phyloP scores from a whole-genome alignment of 2,329 filamentous ascomycete genomes.

The Simplicillium aogashimaense region DNA sequence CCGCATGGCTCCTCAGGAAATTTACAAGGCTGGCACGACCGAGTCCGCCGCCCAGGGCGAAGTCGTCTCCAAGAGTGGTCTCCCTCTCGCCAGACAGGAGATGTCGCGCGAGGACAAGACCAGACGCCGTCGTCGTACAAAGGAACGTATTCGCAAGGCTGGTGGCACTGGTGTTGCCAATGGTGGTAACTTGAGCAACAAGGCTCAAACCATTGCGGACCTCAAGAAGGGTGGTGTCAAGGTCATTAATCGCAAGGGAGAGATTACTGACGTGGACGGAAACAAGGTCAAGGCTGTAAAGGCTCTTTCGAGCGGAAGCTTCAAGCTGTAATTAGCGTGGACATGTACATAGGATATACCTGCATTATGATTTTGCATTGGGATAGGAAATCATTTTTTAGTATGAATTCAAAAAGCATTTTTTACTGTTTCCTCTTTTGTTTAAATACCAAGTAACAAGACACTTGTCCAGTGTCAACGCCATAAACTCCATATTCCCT shows the following conservation, averaged over 20 bases:
- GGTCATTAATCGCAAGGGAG: conserved; percentile 84
- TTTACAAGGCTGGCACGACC: conserved; percentile 74
- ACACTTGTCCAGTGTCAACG: neutral
- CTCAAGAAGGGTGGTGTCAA: conserved; percentile 81
- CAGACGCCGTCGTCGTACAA: conserved; percentile 66
- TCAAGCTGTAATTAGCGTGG: conserved; percentile 40
- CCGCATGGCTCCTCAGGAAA: conserved; percentile 85
- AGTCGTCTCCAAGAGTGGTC: conserved; percentile 66
- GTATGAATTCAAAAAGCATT: neutral
- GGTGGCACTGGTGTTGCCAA: conserved; percentile 27
- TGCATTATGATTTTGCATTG: neutral
- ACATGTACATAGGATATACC: neutral
- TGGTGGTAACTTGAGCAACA: conserved; percentile 21
- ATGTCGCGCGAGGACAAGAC: conserved; percentile 81
- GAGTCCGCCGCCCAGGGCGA: conserved; percentile 52
- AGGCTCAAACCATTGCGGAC: conserved; percentile 48
- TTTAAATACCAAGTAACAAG: neutral
- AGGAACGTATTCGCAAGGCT: conserved; percentile 72
- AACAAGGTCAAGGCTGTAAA: conserved; percentile 54
- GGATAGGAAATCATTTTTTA: neutral
- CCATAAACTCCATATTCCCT: neutral
- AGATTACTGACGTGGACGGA: conserved; percentile 74
- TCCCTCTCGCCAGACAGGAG: conserved; percentile 73
- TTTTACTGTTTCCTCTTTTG: neutral
- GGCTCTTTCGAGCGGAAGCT: conserved; percentile 43